Conservation (phyloP, 164 flowering plant genomes). For the Akebia trifoliata region DNA sequence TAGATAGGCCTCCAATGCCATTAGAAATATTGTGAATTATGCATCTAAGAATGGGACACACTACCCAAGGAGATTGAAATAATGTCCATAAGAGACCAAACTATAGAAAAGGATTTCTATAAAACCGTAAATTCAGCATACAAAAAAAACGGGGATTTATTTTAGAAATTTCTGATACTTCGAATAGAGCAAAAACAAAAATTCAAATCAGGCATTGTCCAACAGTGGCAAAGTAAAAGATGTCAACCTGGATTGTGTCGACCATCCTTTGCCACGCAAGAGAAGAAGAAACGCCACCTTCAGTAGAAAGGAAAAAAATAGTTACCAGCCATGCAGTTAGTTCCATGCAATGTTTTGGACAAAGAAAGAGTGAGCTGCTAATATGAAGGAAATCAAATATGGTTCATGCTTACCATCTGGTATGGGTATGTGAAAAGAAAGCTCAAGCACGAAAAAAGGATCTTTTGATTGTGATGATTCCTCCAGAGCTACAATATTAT, state of each 20-base stretch:
- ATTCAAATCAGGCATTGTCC: slow-evolving; percentile 2
- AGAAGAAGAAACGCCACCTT: slow-evolving; percentile 33
- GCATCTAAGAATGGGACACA: neutral
- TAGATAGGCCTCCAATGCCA: no score
- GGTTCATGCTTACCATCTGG: slow-evolving; percentile 26
- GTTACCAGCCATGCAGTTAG: no score
- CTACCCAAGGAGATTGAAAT: neutral
- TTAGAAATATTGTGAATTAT: no score
- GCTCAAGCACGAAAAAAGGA: slow-evolving; percentile 39
- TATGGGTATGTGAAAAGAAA: slow-evolving; percentile 21
- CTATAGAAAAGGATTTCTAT: neutral
- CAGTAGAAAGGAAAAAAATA: slow-evolving; percentile 3
- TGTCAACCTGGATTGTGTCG: slow-evolving; percentile 46
- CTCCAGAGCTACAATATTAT: slow-evolving; percentile 36
- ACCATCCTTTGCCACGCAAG: slow-evolving; percentile 53
- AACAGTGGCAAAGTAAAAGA: neutral
- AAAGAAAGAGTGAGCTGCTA: neutral
- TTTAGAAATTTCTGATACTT: no score
- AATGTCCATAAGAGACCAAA: neutral
- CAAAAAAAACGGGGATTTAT: no score
- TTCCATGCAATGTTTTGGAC: neutral
- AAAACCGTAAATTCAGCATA: neutral
- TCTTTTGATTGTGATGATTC: slow-evolving; percentile 39
- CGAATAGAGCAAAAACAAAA: no score
- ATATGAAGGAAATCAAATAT: neutral